These are phyloP conservation scores for Syzygium aromaticum DNA, from an alignment of 345 rosid species.

Conservation along the genomic window DNA sequence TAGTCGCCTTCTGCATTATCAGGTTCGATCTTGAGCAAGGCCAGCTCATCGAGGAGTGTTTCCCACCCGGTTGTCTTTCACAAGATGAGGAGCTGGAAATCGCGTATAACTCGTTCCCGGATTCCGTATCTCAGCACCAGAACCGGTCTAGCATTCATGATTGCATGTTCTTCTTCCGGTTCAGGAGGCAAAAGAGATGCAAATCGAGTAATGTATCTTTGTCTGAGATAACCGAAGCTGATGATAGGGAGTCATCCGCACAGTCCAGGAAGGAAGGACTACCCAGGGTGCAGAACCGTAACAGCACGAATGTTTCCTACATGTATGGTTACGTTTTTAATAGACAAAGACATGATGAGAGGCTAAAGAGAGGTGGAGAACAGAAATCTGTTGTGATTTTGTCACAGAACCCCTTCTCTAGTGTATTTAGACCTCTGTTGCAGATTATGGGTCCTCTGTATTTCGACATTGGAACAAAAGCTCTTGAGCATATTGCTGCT, in stretches of 20 bases:
- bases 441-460: conserved; percentile 96
- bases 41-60: conserved; percentile 90
- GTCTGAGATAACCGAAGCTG: conserved; percentile 17
- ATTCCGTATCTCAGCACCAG: conserved; percentile 85
- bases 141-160: conserved; percentile 91
- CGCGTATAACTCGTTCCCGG: conserved; percentile 92
- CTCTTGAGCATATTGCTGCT: conserved; percentile 77
- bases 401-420: conserved; percentile 70
- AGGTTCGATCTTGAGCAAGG: conserved; percentile 97
- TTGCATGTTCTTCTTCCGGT: conserved; percentile 94
- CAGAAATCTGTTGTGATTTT: conserved; percentile 91
- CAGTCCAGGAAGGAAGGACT: conserved; percentile 10
- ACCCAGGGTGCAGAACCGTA: conserved; percentile 2
- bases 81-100: conserved; percentile 88
- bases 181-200: conserved; percentile 38
- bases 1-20: conserved; percentile 73
- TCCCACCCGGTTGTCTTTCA: conserved; percentile 56
- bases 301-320: conserved; percentile 17
- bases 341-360: conserved; percentile 93
- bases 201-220: conserved; percentile 20
- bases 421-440: conserved; percentile 82
- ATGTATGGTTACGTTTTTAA: conserved; percentile 92
- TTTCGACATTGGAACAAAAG: conserved; percentile 76
- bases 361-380: conserved; percentile 93
- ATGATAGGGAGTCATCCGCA: conserved; percentile 17